Base-by-base conservation (phyloP, 495 filamentous ascomycete genomes). In the Aspergillus taichungensis region DNA sequence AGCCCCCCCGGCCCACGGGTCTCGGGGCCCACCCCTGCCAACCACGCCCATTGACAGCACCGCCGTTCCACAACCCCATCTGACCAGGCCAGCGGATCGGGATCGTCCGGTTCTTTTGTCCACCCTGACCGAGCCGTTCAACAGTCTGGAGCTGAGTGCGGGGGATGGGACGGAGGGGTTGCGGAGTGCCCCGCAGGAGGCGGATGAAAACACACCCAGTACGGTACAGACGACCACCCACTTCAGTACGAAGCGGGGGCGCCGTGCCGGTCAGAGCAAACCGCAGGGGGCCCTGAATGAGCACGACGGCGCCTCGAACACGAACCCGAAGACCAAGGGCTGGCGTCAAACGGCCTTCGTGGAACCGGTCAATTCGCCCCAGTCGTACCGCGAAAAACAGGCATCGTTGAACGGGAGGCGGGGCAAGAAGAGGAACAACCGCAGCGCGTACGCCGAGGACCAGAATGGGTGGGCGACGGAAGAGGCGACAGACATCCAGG, bases 401-500 rank as follows among this genome's bases (percentile, higher is more conserved):
- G 42, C 43, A n/a, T 24, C 42, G 12, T 41, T 55, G 34, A 62
- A 54, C 47, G 52, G 58, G 14, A 56, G 63, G 66, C 73, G 61
- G 65, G 73, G 53, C 59, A 82, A 57, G 75, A 76, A 73, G 60
- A 74, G 67, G 54, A 69, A 72, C 46, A 74, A 71, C 30, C 67
- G 70, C 29, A 24, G 2, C 18, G 61, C 69, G 40, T 72, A 74
- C 24, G 68, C 71, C 8, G 76, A 77, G 14, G 73, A 83, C 49
- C 76, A 85, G 13, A 94, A 85, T 66, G 92, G 88, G 9, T 98
- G 92, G 92, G 89, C 88, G 33, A 96, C 91, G 0, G 92, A 94
- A 60, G 90, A 96, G 63, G 88, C 88, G 18, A 94, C 88, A 2
- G 92, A 98, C 63, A 88, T 95, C n/a, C 91, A 95, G 63, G 91